phyloP scores from a whole-genome alignment of 768 basidiomycete genomes.

The Pleurotus citrinopileatus region DNA sequence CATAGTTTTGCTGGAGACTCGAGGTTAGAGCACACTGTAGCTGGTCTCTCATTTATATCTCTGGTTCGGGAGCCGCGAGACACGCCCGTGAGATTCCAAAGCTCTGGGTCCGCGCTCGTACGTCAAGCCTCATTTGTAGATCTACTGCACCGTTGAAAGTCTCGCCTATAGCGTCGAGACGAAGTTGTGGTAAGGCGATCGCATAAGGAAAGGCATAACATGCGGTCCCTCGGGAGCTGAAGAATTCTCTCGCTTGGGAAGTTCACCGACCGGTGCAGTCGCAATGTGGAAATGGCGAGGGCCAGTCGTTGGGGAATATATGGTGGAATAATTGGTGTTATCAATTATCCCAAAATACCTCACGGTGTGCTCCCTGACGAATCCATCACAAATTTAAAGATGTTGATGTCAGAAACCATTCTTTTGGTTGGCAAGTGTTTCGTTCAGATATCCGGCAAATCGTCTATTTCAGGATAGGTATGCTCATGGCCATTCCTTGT shows the following conservation, averaged over 20 bases:
- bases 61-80: slow-evolving; percentile 16
- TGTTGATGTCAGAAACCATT: not conserved
- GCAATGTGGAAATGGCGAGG: slow-evolving; percentile 5
- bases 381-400: slow-evolving; percentile 7
- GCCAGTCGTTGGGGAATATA: not conserved
- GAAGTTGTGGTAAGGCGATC: slow-evolving; percentile 6
- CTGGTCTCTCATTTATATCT: slow-evolving; percentile 23
- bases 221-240: slow-evolving; percentile 3
- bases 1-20: slow-evolving; percentile 26
- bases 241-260: slow-evolving; percentile 7
- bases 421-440: slow-evolving; percentile 1
- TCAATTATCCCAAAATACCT: not conserved
- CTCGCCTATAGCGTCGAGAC: slow-evolving; percentile 8
- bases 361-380: not conserved
- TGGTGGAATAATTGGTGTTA: not conserved
- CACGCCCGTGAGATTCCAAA: slow-evolving; percentile 23
- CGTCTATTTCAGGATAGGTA: not conserved
- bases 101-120: not conserved
- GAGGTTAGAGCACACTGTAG: slow-evolving; percentile 8
- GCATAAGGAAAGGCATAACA: slow-evolving; percentile 5
- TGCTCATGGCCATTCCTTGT: not conserved
- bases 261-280: slow-evolving; percentile 7
- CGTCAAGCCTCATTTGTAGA: not conserved
- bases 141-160: slow-evolving; percentile 3
- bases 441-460: not conserved